Base-by-base conservation (phyloP, 108 stramenopile species). In the Phaeodactylum tricornutum region DNA sequence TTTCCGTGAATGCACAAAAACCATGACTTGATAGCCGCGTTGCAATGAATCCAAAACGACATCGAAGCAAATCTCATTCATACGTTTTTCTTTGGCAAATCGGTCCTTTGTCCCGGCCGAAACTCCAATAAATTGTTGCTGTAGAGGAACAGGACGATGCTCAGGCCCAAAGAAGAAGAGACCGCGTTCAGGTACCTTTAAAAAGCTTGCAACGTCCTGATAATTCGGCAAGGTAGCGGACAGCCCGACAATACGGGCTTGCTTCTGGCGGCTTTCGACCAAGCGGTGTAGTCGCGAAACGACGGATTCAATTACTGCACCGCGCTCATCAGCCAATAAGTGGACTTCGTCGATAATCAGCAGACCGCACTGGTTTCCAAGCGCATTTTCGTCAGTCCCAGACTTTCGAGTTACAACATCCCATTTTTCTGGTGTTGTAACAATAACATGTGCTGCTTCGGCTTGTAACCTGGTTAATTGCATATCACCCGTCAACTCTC, bases 401-500 rank as follows among this genome's bases (percentile, higher is more conserved):
- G 82, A 79, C 52, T 90, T 90, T 20, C 88, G 50, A 19, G 88
- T 90, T 1, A 90, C 88, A 8, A 87, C 80, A 53, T 94, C 93
- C 90, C 88, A 96, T 59, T 95, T 96, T 58, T 94, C 93, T 4
- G 95, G 96, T 30, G 96, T 95, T 3, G 85, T 90, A 0, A 97
- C 98, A 42, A 98, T 52, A 2, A 99, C 68, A 52, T 99, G 75
- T 2, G 92, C 87, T 14, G 81, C 60, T 15, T 90, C 87, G 0
- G 96, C 92, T 59, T 98, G 96, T 1, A 74, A 72, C 38, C 89
- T 69, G 19, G 85, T 88, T 6, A 99, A 74, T 61, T 99, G 98
- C 94, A 95, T 98, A 68, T 99, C 98, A 17, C 98, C 98, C 5
- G 98, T 99, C 69, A 94, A 67, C 64, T 99, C 98, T 16, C 72